A percentile compares a stretch with the other conserved stretches of the same genome.
Evolutionary conservation across 1,284 basidiomycete species (phyloP).

Genomic region (Cryptococcus sp.): DNA sequence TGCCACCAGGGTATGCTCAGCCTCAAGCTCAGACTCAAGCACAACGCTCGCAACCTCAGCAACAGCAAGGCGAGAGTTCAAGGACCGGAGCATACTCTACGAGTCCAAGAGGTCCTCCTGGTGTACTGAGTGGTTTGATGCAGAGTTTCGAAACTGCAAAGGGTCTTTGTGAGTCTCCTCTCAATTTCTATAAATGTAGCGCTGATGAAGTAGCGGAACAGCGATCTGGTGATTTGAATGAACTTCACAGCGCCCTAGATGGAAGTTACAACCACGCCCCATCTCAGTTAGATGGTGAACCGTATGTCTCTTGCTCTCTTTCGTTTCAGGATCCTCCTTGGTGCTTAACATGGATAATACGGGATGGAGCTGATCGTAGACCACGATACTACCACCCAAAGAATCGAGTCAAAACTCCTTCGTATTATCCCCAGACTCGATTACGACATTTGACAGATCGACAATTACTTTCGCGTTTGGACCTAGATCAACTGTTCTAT

Average conservation of each 20-base stretch:
- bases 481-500: slow-evolving; percentile 97
- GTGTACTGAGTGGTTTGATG: slow-evolving; percentile 84
- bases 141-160: slow-evolving; percentile 93
- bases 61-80: slow-evolving; percentile 47
- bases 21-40: slow-evolving; percentile 1
- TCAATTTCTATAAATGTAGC: background rate
- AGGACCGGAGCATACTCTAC: slow-evolving; percentile 44
- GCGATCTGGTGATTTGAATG: slow-evolving; percentile 77
- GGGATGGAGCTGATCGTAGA: slow-evolving; percentile 50
- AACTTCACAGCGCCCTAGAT: slow-evolving; percentile 89
- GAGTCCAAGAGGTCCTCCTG: slow-evolving; percentile 13
- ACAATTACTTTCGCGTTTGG: slow-evolving; percentile 83
- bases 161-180: slow-evolving; percentile 70
- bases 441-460: slow-evolving; percentile 77
- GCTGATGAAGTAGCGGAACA: slow-evolving; percentile 59
- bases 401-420: slow-evolving; percentile 86
- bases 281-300: slow-evolving; percentile 89
- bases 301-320: slow-evolving; percentile 56
- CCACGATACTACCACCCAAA: slow-evolving; percentile 95
- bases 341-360: too few species aligned
- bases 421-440: slow-evolving; percentile 90
- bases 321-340: background rate
- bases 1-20: slow-evolving; percentile 3
- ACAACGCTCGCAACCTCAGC: slow-evolving; percentile 11
- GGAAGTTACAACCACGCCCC: slow-evolving; percentile 83